Evolutionary conservation across 2,329 filamentous ascomycete genomes (phyloP).

Genomic region (Neofusicoccum umdonicola): DNA sequence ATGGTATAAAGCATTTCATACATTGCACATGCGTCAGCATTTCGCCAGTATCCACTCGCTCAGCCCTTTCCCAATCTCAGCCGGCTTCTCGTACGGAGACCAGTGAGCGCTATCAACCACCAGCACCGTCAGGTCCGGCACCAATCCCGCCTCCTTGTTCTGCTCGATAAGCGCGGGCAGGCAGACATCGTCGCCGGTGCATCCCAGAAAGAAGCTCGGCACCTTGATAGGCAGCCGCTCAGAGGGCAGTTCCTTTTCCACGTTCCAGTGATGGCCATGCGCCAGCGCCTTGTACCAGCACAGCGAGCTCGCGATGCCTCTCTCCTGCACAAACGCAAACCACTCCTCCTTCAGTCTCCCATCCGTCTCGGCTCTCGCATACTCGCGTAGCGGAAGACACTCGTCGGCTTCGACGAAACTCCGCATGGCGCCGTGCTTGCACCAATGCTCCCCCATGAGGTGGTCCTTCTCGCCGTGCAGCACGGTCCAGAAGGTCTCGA

Average conservation of each 20-base stretch:
- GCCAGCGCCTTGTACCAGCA: slow-evolving; percentile 38
- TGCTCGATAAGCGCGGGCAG: slow-evolving; percentile 30
- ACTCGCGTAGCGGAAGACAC: slow-evolving; percentile 28
- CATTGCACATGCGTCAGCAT: no score
- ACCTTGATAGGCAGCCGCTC: slow-evolving; percentile 31
- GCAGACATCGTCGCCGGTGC: slow-evolving; percentile 36
- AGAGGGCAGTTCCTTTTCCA: slow-evolving; percentile 27
- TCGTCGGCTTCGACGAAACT: slow-evolving; percentile 23
- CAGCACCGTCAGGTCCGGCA: slow-evolving; percentile 19
- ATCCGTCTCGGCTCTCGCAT: slow-evolving; percentile 28
- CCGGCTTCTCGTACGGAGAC: no score
- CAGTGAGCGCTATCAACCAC: no score
- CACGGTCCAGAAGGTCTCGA: slow-evolving; percentile 39
- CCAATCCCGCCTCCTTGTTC: slow-evolving; percentile 26
- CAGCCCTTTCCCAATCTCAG: no score
- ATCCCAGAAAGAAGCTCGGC: slow-evolving; percentile 37
- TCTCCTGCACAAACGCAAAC: slow-evolving; percentile 33
- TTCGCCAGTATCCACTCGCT: no score
- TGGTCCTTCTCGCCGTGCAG: slow-evolving; percentile 32
- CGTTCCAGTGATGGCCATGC: slow-evolving; percentile 27
- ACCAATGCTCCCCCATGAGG: slow-evolving; percentile 39
- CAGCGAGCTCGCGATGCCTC: slow-evolving; percentile 36
- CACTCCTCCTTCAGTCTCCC: slow-evolving; percentile 32
- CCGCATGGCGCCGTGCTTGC: slow-evolving; percentile 35
- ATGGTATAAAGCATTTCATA: no score